Evolutionary conservation across 306 rosid genomes (phyloP), one percentile per base, ranked within the genome.

Genomic region (Lathyrus aphaca): DNA sequence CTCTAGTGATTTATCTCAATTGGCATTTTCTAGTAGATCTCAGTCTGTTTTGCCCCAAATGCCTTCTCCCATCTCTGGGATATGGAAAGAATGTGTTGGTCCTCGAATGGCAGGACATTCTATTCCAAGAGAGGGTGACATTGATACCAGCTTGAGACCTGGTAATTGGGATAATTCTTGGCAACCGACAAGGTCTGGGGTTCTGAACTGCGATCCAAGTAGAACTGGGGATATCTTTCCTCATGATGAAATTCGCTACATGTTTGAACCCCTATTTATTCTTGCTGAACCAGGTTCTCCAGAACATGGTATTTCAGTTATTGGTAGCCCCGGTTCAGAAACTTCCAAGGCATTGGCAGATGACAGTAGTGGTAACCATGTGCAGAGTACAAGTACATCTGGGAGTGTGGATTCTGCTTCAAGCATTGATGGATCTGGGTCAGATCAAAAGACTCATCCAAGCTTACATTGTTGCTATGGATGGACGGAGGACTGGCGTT

Each of bases 401-500:
- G 95, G 89, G 72, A 79, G 76, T 81, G 64, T 53, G 76, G 98
- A 94, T 56, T 45, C 92, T 62, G 89, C 87, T 76, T 75, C 91
- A 64, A 83, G 84, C 78, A 68, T 82, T 64, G 97, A 88, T 83
- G 96, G 87, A 64, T 80, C 88, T 27, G 97, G 92, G 59, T 46
- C 75, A 37, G 97, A 90, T 74, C 88, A 76, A 40, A 94, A 86
- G 89, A 66, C 57, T 79, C 67, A 77, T 79, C 87, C 96, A n/a
- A 94, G 97, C 82, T 76, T 94, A 21, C 98, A 94, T 79, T 94
- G 98, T 86, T 88, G 96, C 89, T 94, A 94, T 69, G 98, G 98
- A 67, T 94, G 98, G 98, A 90, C 98, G 30, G 98, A 94, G 81
- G 98, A 94, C 68, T 94, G 98, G 98, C 96, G 96, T 45, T 94